Conservation (phyloP, 2,329 filamentous ascomycete genomes). For the Pseudocercospora musae region DNA sequence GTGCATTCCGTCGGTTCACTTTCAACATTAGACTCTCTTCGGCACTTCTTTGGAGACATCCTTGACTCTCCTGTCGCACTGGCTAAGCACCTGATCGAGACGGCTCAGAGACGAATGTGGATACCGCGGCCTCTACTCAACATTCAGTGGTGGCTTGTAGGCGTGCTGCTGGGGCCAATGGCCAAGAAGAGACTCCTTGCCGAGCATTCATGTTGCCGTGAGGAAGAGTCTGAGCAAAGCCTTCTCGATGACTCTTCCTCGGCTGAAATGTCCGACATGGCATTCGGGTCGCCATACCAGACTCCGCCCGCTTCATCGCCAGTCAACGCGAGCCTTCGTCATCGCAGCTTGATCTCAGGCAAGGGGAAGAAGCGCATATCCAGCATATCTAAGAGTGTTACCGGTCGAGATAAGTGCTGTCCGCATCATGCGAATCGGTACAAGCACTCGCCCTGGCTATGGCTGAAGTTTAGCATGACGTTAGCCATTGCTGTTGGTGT, state of each 20-base stretch:
- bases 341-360: constrained; percentile 16
- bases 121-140: constrained; percentile 30
- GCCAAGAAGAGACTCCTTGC: constrained; percentile 33
- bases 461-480: constrained; percentile 49
- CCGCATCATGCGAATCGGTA: constrained; percentile 12
- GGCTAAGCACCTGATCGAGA: constrained; percentile 31
- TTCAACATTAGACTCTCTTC: constrained; percentile 26
- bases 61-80: constrained; percentile 29
- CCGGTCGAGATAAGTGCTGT: constrained; percentile 13
- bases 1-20: constrained; percentile 8
- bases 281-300: constrained; percentile 26
- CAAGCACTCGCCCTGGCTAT: constrained; percentile 39
- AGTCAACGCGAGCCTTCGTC: constrained; percentile 1
- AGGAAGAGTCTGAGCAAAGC: background rate
- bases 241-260: constrained; percentile 12
- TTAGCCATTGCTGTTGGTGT: constrained; percentile 49
- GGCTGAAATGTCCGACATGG: constrained; percentile 12
- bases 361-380: constrained; percentile 28
- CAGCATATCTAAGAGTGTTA: constrained; percentile 10
- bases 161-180: constrained; percentile 35
- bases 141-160: constrained; percentile 37
- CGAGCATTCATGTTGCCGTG: background rate
- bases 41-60: constrained; percentile 29
- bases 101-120: constrained; percentile 27
- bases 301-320: constrained; percentile 20